A percentile compares a stretch with the other conserved stretches of the same genome.
phyloP scores from a whole-genome alignment of 2,329 filamentous ascomycete species.

The Pestalotiopsis sp. region DNA sequence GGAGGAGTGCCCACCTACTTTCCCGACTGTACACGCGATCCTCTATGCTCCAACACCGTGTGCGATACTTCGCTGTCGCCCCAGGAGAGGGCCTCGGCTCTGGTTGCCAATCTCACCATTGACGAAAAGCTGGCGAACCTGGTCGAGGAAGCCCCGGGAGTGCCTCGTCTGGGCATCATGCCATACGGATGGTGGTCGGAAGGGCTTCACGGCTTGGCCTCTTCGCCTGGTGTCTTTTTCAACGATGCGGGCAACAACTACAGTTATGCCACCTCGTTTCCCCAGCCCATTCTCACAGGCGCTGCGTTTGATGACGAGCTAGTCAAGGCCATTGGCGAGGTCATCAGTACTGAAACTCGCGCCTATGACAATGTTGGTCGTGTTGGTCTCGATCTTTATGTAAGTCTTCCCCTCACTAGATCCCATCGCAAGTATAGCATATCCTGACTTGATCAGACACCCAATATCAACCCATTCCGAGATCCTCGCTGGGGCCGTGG shows the following conservation, averaged over 20 bases:
- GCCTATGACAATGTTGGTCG: slow-evolving; percentile 33
- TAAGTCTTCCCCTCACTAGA: not conserved
- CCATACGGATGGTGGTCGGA: slow-evolving; percentile 64
- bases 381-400: slow-evolving; percentile 25
- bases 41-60: slow-evolving; percentile 25
- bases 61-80: slow-evolving; percentile 24
- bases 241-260: slow-evolving; percentile 24
- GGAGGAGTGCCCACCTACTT: slow-evolving; percentile 13
- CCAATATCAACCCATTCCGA: slow-evolving; percentile 28
- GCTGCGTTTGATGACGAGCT: slow-evolving; percentile 34
- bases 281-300: slow-evolving; percentile 31
- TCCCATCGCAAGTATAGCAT: not conserved
- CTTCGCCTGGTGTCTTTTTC: slow-evolving; percentile 46
- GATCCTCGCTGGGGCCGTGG: slow-evolving; percentile 28
- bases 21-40: slow-evolving; percentile 25
- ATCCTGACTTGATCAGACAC: slow-evolving; percentile 17
- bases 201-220: slow-evolving; percentile 63
- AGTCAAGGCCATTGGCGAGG: slow-evolving; percentile 28
- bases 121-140: slow-evolving; percentile 26
- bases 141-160: slow-evolving; percentile 43
- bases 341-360: slow-evolving; percentile 33
- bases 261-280: slow-evolving; percentile 32
- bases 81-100: slow-evolving; percentile 22
- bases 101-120: slow-evolving; percentile 24
- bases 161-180: slow-evolving; percentile 58